Evolutionary conservation across 2,329 filamentous ascomycete species (phyloP), one percentile per base, ranked within the genome.

Genomic region (Cercospora sesami): DNA sequence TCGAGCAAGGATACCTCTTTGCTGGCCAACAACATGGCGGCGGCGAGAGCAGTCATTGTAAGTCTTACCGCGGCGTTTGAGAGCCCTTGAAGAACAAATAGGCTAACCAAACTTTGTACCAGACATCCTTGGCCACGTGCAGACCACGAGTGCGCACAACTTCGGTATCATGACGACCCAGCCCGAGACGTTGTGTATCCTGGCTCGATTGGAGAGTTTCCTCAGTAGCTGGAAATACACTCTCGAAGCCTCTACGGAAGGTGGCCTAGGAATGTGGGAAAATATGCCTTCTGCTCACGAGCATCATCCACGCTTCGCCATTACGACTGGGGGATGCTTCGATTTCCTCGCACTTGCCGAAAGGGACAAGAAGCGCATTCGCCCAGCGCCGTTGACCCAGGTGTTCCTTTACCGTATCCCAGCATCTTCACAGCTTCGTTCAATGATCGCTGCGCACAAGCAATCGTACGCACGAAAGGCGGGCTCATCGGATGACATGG

Each of bases 341-440:
- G 53, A 53, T n/a, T 68, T 74, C 23, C 69, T 79, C 16, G 72
- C 75, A 4, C 71, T 79, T 12, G 75, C 74, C 14, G 77, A 79
- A 67, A 64, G 70, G n/a, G 74, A 75, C 65, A 76, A 75, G 71
- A 76, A 75, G 69, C 67, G 68, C 33, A 73, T 73, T 42, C 71
- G 72, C 5, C 76, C 73, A 36, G 66, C 64, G 7, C 72, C 73
- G 2, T 59, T 75, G 53, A 73, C 73, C 14, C 73, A 75, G 63
- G 36, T 77, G 5, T 78, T 77, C 65, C 60, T 76, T 10, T 78
- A 77, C 65, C 71, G 76, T 16, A 18, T 78, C 42, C 77, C 77
- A 5, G 68, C 53, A 3, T 28, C 64, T 36, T 60, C 70, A 63
- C 53, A 73, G 48, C 45, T 74, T 55, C 67, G 60, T n/a, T 53